Evolutionary conservation across 768 basidiomycete genomes (phyloP), one percentile per base, ranked within the genome.

Genomic region (Baorangia bicolor): DNA sequence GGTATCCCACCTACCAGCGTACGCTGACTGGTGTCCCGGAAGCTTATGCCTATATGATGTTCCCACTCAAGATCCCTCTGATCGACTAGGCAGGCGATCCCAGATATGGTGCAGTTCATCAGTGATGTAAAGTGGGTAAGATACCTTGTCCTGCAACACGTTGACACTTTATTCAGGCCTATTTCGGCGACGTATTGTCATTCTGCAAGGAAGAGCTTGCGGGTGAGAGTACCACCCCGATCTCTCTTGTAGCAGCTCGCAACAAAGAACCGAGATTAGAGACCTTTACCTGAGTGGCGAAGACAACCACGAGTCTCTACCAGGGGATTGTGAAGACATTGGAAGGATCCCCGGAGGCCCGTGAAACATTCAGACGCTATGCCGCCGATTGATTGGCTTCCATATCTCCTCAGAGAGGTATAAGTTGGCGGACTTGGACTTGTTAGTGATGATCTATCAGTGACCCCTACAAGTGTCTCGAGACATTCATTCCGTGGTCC

Each of bases 61-160:
- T 53, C 20, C 51, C 35, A 7, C 43, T 5, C 13, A 20, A 39
- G 12, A 30, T 39, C 35, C 43, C 42, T 5, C 35, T 53, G 20
- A 31, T 3, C 0, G 34, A 35, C n/a, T 23, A 35, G 38, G 12
- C 35, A 49, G n/a, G 35, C 23, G 27, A 13, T 38, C 6, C 35
- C n/a, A 11, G 35, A 49, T 10, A 5, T 27, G 5, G 12, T 37
- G 23, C 43, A n/a, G 43, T 65, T 63, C 55, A 63, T 73, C 25
- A 57, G 64, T 41, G 63, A 70, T 31, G 58, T 49, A 25, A 77
- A 77, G 77, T 76, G 27, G 52, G 73, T 64, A n/a, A n/a, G n/a
- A n/a, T n/a, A 2, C 18, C 28, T 20, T 46, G 23, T 27, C 20
- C 34, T 9, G 18, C 27, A 21, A 18, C 25, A 30, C 10, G 3